phyloP scores from a whole-genome alignment of 75 land plant species.

The Gnetum montanum region DNA sequence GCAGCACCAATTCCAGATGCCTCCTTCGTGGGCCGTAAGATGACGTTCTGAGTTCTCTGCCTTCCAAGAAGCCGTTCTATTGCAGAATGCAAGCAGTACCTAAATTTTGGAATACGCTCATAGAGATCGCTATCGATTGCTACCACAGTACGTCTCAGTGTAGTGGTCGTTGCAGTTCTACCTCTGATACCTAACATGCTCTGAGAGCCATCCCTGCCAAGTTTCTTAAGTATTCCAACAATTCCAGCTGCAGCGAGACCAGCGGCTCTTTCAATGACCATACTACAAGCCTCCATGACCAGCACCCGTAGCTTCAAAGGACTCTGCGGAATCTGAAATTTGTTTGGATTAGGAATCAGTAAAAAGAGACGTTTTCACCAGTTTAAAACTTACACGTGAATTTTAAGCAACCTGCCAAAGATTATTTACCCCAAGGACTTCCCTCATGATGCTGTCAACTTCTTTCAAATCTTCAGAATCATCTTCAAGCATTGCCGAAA shows the following conservation, averaged over 20 bases:
- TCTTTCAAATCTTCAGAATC: conserved; percentile 48
- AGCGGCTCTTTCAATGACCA: conserved; percentile 71
- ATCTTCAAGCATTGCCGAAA: conserved; percentile 79
- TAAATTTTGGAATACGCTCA: conserved; percentile 46
- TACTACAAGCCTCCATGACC: conserved; percentile 55
- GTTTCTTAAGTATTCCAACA: conserved; percentile 80
- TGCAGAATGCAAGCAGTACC: conserved; percentile 54
- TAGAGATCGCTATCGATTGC: conserved; percentile 73
- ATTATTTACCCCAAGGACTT: conserved; percentile 32
- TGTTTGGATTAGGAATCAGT: neutral
- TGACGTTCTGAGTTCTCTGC: conserved; percentile 47
- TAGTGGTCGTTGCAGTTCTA: conserved; percentile 6
- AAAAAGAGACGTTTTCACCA: neutral
- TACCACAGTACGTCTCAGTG: conserved; percentile 47
- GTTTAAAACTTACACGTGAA: neutral
- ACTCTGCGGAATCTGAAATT: conserved; percentile 51
- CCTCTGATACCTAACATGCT: conserved; percentile 22
- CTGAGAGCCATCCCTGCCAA: conserved; percentile 74
- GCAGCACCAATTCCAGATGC: conserved; percentile 93
- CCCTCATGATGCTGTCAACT: conserved; percentile 54
- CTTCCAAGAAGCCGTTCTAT: conserved; percentile 63
- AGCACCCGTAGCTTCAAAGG: conserved; percentile 55
- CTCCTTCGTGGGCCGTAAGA: conserved; percentile 46
- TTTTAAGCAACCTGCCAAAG: no score
- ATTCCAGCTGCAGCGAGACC: conserved; percentile 85